Conservation (phyloP, 495 filamentous ascomycete species). For the Cairneyella variabilis region DNA sequence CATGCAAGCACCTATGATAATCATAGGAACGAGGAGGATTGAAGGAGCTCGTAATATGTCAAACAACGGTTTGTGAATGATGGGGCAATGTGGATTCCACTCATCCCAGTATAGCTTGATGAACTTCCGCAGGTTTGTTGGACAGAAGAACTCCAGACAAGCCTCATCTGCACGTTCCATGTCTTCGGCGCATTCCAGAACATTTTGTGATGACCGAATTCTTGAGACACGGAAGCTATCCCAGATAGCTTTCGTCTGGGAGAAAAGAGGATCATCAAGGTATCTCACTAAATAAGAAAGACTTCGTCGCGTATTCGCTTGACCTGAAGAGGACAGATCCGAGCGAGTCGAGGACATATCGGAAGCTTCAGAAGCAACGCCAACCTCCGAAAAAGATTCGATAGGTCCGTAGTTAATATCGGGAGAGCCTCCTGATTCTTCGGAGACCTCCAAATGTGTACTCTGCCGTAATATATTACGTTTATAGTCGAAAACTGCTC, state of each 20-base stretch:
- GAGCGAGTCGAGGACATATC: background rate
- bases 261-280: conserved; percentile 2
- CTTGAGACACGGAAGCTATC: conserved; percentile 5
- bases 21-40: conserved; percentile 6
- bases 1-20: conserved; percentile 10
- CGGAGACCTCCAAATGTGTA: background rate
- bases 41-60: background rate
- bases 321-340: background rate
- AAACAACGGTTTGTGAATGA: conserved; percentile 12
- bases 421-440: too few relatives aligned
- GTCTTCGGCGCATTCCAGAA: background rate
- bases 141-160: conserved; percentile 10
- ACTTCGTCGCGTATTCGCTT: background rate
- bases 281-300: background rate
- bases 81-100: conserved; percentile 16
- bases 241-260: conserved; percentile 8
- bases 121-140: conserved; percentile 3
- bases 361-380: background rate
- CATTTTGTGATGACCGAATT: conserved; percentile 4
- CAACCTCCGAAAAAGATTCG: background rate
- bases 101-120: conserved; percentile 8
- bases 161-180: background rate
- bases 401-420: too few relatives aligned
- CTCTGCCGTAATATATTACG: background rate
- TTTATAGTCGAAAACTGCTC: conserved; percentile 3